Base-by-base conservation (phyloP, 768 basidiomycete species). In the Cyathus striatus region DNA sequence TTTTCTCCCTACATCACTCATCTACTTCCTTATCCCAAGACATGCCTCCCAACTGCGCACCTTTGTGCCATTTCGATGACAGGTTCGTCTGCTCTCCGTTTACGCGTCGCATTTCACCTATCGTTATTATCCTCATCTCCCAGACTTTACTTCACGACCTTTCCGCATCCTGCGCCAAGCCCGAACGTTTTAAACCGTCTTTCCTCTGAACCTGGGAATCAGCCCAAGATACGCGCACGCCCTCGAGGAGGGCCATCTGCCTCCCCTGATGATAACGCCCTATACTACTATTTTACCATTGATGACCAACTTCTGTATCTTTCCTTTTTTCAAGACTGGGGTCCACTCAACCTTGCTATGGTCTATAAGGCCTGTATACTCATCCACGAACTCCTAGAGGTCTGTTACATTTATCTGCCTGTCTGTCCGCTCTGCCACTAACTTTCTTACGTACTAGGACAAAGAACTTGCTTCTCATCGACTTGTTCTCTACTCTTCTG, bases 261-360 rank as follows among this genome's bases (percentile, higher is more conserved):
- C 20, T 75, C 86, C 13, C 79, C 84, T 18, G 86, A 91, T 53
- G 85, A 86, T 50, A 73, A 79, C 49, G 79, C 83, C 44, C 73
- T 76, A 41, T 90, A 89, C 62, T 89, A 90, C 66, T 95, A 86
- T 67, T 92, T 95, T 70, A 90, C 87, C 44, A 80, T 95, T 67
- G 92, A 96, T 64, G 86, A 93, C 72, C 86, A 91, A 51, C 75
- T 96, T 26, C 75, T 86, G 52, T 96, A 96, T 69, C 77, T 92
- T 50, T 90, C 87, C 23, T 96, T 96, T 76, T 94, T 87, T 61
- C 83, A 91, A 60, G 92, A 96, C 62, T 94, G 90, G 83, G 92
- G 92, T 12, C 92, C 92, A 23, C 72, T 93, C 42, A 92, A 92
- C 59, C 73, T 92, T 27, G 83, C 87, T n/a, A 89, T 88, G 87